Conservation (phyloP, 2,329 filamentous ascomycete genomes). For the Colletotrichum siamense region DNA sequence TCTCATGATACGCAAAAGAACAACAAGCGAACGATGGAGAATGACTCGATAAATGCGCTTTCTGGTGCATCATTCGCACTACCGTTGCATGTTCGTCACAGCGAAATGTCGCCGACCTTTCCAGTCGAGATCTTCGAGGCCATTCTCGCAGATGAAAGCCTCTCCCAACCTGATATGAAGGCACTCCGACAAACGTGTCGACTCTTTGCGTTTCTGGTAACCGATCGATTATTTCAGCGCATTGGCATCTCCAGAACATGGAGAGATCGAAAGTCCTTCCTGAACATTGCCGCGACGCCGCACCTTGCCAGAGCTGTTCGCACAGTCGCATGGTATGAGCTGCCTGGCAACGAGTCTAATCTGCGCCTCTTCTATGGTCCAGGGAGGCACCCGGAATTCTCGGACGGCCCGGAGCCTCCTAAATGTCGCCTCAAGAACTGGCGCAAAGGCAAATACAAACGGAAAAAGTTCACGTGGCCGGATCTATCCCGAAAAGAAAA, state of each 20-base stretch:
- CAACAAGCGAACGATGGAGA: background rate
- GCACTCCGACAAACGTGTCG: background rate
- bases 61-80: background rate
- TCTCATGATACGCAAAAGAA: background rate
- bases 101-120: background rate
- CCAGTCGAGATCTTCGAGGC: background rate
- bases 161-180: fast-evolving
- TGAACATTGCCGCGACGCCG: background rate
- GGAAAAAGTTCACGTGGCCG: background rate
- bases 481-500: background rate
- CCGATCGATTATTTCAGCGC: background rate
- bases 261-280: background rate
- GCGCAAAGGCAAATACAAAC: background rate
- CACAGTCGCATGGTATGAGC: background rate
- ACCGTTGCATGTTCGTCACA: background rate
- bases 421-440: background rate
- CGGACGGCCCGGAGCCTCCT: background rate
- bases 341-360: background rate
- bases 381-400: background rate
- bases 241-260: background rate
- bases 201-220: background rate
- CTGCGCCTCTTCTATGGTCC: background rate
- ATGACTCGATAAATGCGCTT: background rate
- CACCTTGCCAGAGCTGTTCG: background rate
- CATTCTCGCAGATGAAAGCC: background rate